A percentile compares a stretch with the other conserved stretches of the same genome.
Evolutionary conservation across 1,284 basidiomycete genomes (phyloP).

Genomic region (Pseudozyma sp.): DNA sequence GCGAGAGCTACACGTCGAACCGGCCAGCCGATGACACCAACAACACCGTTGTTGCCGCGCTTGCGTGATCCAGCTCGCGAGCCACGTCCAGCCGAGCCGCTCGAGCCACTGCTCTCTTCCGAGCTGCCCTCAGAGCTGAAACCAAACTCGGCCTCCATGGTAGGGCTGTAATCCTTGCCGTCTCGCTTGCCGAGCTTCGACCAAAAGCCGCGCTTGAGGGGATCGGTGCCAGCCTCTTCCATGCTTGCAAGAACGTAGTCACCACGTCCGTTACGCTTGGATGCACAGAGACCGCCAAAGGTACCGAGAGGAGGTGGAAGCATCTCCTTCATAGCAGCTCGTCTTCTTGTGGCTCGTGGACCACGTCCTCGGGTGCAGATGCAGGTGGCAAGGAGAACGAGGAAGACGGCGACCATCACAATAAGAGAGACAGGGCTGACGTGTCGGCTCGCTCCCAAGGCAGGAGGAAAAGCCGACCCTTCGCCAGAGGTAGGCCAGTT

Average conservation of each 20-base stretch:
- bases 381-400: conserved; percentile 45
- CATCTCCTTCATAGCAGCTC: conserved; percentile 50
- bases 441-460: conserved; percentile 32
- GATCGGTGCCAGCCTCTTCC: conserved; percentile 55
- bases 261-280: conserved; percentile 43
- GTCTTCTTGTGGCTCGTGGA: conserved; percentile 42
- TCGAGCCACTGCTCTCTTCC: conserved; percentile 43
- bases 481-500: conserved; percentile 49
- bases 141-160: conserved; percentile 47
- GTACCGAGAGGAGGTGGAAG: conserved; percentile 55
- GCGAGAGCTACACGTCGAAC: conserved; percentile 34
- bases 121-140: conserved; percentile 51
- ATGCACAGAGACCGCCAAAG: conserved; percentile 40
- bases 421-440: conserved; percentile 39
- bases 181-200: conserved; percentile 48
- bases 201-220: conserved; percentile 37
- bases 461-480: conserved; percentile 44
- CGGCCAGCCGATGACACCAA: conserved; percentile 36
- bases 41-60: conserved; percentile 16
- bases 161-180: conserved; percentile 39
- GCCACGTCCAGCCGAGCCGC: conserved; percentile 23
- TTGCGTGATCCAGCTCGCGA: conserved; percentile 19
- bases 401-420: conserved; percentile 40
- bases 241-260: conserved; percentile 64
- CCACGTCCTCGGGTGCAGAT: conserved; percentile 51